Evolutionary conservation across 148 eudicot genomes (phyloP).

Genomic region (Vaccinium myrtillus): DNA sequence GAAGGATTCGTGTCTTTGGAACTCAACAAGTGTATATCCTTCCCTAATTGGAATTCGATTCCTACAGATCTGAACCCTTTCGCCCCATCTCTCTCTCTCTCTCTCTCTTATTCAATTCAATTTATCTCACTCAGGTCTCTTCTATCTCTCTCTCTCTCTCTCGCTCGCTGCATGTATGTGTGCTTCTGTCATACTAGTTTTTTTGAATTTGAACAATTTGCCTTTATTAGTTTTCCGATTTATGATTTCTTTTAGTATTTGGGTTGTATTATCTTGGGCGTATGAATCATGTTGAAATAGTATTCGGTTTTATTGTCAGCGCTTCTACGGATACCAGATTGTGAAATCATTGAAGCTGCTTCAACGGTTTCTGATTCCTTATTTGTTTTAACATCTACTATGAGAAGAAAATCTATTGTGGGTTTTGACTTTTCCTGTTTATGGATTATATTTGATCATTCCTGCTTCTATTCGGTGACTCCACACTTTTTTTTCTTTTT

Average conservation of each 20-base stretch:
- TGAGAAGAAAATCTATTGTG: neutral
- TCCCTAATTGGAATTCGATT: neutral
- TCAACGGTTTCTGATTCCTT: neutral
- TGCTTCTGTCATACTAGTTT: neutral
- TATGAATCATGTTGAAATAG: neutral
- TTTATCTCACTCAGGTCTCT: conserved; percentile 8
- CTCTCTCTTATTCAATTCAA: neutral
- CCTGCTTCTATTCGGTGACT: neutral
- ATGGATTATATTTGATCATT: neutral
- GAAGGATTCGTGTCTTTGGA: neutral
- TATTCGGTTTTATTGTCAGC: neutral
- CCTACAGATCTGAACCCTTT: neutral
- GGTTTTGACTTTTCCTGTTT: neutral
- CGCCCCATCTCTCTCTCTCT: neutral
- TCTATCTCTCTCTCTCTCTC: neutral
- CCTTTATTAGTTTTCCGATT: neutral
- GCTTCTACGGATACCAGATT: neutral
- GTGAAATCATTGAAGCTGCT: neutral
- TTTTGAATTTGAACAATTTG: neutral
- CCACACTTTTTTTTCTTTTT: neutral
- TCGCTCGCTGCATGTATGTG: neutral
- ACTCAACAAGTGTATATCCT: neutral
- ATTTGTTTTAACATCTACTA: neutral
- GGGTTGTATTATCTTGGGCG: neutral
- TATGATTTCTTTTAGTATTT: neutral